phyloP scores from a whole-genome alignment of 179 eudicot species.

The Beta corolliflora region DNA sequence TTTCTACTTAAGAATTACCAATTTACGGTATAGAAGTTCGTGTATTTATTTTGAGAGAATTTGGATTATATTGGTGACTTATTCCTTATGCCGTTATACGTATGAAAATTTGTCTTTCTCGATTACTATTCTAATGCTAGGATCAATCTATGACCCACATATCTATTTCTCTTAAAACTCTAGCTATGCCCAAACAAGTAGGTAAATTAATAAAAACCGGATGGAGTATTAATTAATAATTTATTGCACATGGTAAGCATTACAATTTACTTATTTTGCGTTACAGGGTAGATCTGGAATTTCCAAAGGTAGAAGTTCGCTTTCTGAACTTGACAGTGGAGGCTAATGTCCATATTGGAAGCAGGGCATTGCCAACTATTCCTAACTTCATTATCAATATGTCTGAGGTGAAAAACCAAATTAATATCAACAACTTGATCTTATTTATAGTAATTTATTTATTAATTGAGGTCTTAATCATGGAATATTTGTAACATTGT shows the following conservation, averaged over 20 bases:
- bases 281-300: conserved; percentile 76
- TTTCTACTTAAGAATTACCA: too few relatives aligned
- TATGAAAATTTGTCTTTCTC: too few relatives aligned
- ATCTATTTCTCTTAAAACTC: too few relatives aligned
- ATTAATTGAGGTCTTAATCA: background rate
- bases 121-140: too few relatives aligned
- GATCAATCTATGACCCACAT: too few relatives aligned
- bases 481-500: conserved; percentile 8
- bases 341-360: conserved; percentile 72
- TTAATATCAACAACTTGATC: background rate
- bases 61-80: too few relatives aligned
- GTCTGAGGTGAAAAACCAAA: conserved; percentile 65
- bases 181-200: too few relatives aligned
- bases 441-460: background rate
- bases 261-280: background rate
- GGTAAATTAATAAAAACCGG: too few relatives aligned
- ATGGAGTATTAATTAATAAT: too few relatives aligned
- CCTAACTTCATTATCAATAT: conserved; percentile 83
- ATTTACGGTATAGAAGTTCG: too few relatives aligned
- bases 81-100: too few relatives aligned
- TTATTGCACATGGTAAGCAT: background rate
- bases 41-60: too few relatives aligned
- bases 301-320: conserved; percentile 85
- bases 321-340: conserved; percentile 79
- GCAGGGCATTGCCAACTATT: conserved; percentile 92